Evolutionary conservation across 2,329 filamentous ascomycete species (phyloP), one percentile per base, ranked within the genome.

Genomic region (Diaporthe velutina): DNA sequence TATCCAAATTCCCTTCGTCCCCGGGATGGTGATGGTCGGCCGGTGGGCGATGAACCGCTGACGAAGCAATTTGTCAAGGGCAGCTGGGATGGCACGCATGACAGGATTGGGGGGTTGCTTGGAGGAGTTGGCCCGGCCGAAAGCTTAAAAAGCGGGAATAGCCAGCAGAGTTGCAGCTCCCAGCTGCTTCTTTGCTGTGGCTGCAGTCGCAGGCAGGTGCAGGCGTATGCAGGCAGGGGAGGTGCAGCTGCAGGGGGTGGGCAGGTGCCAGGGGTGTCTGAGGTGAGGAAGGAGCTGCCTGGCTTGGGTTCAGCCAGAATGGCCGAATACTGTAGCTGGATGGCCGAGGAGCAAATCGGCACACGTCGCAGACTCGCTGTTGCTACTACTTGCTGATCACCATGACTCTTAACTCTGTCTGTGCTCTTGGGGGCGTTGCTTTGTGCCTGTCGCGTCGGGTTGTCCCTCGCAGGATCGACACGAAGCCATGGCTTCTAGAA

Each of bases 111-210:
- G 64, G 28, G 58, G 38, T 13, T 45, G 58, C 58, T 45, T 42
- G 58, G 60, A 40, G 30, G 45, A 68, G 64, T 54, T 50, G 55
- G 45, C 40, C 40, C 70, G 58, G 42, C 54, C 66, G 45, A 35
- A 60, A 74, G 73, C 57, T 64, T 74, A 74, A 74, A 74, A 74
- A 74, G 73, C 57, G 73, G 73, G 45, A 61, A 64, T 42, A 28
- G 10, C 40, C 54, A 58, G 30, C n/a, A 73, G 17, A 15, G 50
- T 22, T 40, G 25, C 67, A 70, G 35, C 10, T 22, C n/a, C 42
- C 17, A 45, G 35, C 67, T 70, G 70, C 42, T 48, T n/a, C 40
- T 35, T 10, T 35, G 13, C 42, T n/a, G 64, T 67, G 64, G 64
- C 64, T 67, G 64, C 42, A 40, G 35, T 38, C 19, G 35, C 35